Evolutionary conservation across 495 filamentous ascomycete genomes (phyloP).

Genomic region (Achaetomiella virescens): DNA sequence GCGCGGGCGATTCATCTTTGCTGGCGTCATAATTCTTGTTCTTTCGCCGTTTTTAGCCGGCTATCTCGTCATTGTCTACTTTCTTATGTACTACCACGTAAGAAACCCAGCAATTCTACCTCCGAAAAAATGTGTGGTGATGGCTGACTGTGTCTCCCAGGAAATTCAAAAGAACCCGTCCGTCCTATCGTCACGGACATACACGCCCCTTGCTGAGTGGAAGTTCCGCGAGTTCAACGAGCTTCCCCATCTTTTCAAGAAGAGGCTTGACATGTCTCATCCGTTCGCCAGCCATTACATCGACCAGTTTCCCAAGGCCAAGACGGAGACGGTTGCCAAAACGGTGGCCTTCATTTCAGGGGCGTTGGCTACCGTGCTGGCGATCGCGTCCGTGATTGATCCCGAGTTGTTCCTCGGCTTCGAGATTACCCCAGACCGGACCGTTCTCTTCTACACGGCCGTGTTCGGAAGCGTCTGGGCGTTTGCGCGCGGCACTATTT

Average conservation of each 20-base stretch:
- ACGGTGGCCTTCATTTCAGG: conserved; percentile 85
- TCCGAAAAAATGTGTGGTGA: not conserved
- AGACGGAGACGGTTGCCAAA: conserved; percentile 71
- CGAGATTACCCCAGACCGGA: conserved; percentile 79
- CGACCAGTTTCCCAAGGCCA: conserved; percentile 94
- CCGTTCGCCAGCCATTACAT: conserved; percentile 88
- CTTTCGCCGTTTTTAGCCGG: conserved; percentile 76
- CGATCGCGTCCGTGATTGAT: conserved; percentile 73
- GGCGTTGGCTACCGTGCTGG: conserved; percentile 76
- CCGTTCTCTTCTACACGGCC: conserved; percentile 73
- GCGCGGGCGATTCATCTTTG: conserved; percentile 68
- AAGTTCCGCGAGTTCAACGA: conserved; percentile 99
- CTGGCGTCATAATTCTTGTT: conserved; percentile 78
- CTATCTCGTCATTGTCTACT: conserved; percentile 78
- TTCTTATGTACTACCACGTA: conserved; percentile 86
- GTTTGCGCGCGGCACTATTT: conserved; percentile 68
- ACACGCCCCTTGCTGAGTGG: conserved; percentile 92
- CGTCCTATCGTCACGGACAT: conserved; percentile 68
- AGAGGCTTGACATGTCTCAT: conserved; percentile 87
- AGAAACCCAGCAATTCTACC: conserved; percentile 20
- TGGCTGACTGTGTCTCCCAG: conserved; percentile 32
- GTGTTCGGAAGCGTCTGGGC: conserved; percentile 71
- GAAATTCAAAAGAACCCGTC: conserved; percentile 93
- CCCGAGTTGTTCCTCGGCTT: conserved; percentile 87
- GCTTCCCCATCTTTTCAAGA: conserved; percentile 82